phyloP scores from a whole-genome alignment of 1,284 basidiomycete species.

The Coniophora puteana region DNA sequence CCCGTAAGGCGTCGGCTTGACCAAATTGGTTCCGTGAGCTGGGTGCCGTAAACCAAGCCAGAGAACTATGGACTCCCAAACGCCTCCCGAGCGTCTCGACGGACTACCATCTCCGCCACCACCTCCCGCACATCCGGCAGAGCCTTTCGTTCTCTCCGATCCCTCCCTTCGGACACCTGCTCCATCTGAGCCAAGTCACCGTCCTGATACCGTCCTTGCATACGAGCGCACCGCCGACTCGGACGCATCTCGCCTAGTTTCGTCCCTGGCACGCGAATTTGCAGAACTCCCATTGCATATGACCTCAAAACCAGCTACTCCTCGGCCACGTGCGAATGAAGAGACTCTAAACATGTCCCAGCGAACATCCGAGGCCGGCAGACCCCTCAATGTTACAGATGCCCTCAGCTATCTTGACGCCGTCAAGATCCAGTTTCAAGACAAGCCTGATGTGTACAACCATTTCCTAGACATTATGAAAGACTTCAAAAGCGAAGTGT shows the following conservation, averaged over 20 bases:
- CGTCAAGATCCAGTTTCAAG: slow-evolving; percentile 91
- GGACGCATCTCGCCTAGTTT: too few species aligned
- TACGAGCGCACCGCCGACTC: too few species aligned
- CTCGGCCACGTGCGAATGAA: slow-evolving; percentile 19
- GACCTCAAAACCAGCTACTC: slow-evolving; percentile 15
- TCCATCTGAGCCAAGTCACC: neutral
- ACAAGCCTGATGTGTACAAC: slow-evolving; percentile 96
- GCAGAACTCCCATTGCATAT: too few species aligned
- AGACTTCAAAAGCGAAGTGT: slow-evolving; percentile 96
- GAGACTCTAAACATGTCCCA: slow-evolving; percentile 10
- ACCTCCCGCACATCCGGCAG: neutral
- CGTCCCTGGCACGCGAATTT: too few species aligned
- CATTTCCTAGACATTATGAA: slow-evolving; percentile 99
- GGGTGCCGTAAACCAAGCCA: too few species aligned
- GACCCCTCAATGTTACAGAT: slow-evolving; percentile 81
- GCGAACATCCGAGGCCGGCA: slow-evolving; percentile 19
- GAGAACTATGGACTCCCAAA: slow-evolving; percentile 10
- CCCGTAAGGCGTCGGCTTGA: too few species aligned
- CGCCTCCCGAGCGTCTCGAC: slow-evolving; percentile 4
- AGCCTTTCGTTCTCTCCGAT: neutral
- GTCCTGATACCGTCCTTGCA: neutral
- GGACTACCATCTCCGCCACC: slow-evolving; percentile 2
- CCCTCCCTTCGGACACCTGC: neutral
- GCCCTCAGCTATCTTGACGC: slow-evolving; percentile 97
- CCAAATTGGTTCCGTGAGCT: too few species aligned